Conservation (phyloP, 2,329 filamentous ascomycete species). For the Atkinsonella hypoxylon region DNA sequence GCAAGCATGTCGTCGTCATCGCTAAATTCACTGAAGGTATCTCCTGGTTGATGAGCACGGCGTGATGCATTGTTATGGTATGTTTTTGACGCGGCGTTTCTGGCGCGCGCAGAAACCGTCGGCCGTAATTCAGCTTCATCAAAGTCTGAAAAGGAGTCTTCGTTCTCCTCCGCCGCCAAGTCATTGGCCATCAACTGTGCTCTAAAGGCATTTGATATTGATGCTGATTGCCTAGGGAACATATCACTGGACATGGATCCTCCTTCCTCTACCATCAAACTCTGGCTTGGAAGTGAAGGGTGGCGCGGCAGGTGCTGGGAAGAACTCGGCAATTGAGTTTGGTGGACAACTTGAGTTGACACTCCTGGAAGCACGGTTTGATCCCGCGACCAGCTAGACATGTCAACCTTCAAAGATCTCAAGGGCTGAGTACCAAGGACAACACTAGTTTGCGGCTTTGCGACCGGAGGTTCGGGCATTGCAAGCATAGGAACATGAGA, state of each 20-base stretch:
- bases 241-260: slow-evolving; percentile 10
- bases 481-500: slow-evolving; percentile 23
- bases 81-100: background rate
- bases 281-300: slow-evolving; percentile 9
- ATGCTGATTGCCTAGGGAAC: slow-evolving; percentile 16
- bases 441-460: slow-evolving; percentile 14
- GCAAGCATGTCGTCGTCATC: slow-evolving; percentile 41
- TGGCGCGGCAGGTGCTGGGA: slow-evolving; percentile 11
- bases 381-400: slow-evolving; percentile 23
- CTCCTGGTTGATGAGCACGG: slow-evolving; percentile 13
- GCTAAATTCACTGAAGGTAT: slow-evolving; percentile 35
- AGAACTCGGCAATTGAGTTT: slow-evolving; percentile 34
- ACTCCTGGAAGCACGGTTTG: slow-evolving; percentile 18
- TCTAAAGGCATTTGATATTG: slow-evolving; percentile 1
- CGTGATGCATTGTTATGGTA: background rate
- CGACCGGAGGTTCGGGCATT: slow-evolving; percentile 6
- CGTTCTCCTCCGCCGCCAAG: slow-evolving; percentile 9
- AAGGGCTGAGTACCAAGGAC: slow-evolving; percentile 34
- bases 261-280: slow-evolving; percentile 15
- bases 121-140: slow-evolving; percentile 16
- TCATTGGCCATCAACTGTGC: background rate
- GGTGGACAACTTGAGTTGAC: slow-evolving; percentile 36
- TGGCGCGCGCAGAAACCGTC: background rate
- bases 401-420: slow-evolving; percentile 17
- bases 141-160: slow-evolving; percentile 18